A percentile compares a stretch with the other conserved stretches of the same genome.
phyloP scores from a whole-genome alignment of 2,329 filamentous ascomycete genomes.

The Talaromyces sp. region DNA sequence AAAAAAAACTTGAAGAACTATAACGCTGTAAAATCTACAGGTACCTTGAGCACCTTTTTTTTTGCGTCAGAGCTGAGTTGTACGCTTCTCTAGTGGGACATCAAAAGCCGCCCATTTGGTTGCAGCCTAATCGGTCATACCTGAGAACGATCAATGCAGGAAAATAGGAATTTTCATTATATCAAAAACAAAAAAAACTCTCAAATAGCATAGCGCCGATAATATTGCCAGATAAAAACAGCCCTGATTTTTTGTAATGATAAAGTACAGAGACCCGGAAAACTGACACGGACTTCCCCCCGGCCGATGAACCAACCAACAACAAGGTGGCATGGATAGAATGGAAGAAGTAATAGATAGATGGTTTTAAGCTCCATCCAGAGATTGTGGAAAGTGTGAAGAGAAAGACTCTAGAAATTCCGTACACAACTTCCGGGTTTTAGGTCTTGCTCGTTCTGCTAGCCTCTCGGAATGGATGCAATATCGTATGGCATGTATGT shows the following conservation, averaged over 20 bases:
- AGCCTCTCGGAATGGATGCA: neutral
- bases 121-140: no score
- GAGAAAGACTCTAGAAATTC: no score
- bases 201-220: neutral
- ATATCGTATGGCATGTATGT: neutral
- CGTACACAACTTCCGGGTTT: neutral
- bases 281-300: neutral
- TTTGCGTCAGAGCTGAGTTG: no score
- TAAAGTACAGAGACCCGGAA: conserved; percentile 1
- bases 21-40: no score
- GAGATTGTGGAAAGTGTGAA: no score
- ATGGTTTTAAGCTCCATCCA: neutral
- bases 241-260: neutral
- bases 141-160: neutral
- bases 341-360: neutral
- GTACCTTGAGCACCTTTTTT: neutral
- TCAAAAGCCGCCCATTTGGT: no score
- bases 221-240: neutral
- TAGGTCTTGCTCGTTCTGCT: neutral
- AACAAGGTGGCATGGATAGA: no score
- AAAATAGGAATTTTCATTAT: conserved; percentile 5
- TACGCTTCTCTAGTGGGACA: no score
- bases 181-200: neutral
- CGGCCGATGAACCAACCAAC: neutral
- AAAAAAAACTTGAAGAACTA: no score